Evolutionary conservation across 2,329 filamentous ascomycete genomes (phyloP).

Genomic region (Scopulariopsis brevicaulis): DNA sequence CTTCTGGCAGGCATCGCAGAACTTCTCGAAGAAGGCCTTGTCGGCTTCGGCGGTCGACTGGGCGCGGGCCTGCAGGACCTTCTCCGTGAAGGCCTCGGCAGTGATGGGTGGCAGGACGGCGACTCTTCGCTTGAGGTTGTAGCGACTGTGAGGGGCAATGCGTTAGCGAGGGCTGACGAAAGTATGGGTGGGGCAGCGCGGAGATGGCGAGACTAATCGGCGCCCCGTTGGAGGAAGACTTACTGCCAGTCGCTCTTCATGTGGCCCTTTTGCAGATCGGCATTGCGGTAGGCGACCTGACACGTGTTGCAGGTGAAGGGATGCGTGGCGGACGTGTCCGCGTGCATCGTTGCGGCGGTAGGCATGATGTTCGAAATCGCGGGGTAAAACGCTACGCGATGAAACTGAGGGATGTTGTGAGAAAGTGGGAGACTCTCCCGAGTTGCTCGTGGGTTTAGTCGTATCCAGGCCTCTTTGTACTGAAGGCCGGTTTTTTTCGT

Average conservation of each 20-base stretch:
- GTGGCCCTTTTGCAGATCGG: conserved; percentile 84
- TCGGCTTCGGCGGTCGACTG: conserved; percentile 74
- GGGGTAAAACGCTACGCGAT: not conserved
- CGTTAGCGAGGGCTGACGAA: not conserved
- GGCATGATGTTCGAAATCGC: not conserved
- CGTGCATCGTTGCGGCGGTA: conserved; percentile 15
- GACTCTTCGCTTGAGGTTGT: conserved; percentile 92
- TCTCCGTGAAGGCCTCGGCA: conserved; percentile 89
- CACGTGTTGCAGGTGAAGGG: conserved; percentile 98
- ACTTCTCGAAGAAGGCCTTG: conserved; percentile 78
- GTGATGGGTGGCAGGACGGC: conserved; percentile 83
- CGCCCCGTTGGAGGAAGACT: conserved; percentile 24
- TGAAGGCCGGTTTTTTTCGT: not conserved
- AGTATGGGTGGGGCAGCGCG: too few relatives aligned
- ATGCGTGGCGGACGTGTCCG: conserved; percentile 43
- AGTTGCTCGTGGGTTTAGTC: too few relatives aligned
- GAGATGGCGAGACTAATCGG: not conserved
- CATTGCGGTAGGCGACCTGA: conserved; percentile 89
- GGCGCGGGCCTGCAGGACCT: conserved; percentile 85
- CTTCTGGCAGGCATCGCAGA: conserved; percentile 75
- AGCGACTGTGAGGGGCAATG: conserved; percentile 46
- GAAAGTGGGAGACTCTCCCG: not conserved
- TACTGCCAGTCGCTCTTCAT: conserved; percentile 99
- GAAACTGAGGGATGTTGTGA: not conserved
- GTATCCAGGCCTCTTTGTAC: too few relatives aligned